phyloP scores from a whole-genome alignment of 1,284 basidiomycete species.

The Cryptococcus amylolentus region DNA sequence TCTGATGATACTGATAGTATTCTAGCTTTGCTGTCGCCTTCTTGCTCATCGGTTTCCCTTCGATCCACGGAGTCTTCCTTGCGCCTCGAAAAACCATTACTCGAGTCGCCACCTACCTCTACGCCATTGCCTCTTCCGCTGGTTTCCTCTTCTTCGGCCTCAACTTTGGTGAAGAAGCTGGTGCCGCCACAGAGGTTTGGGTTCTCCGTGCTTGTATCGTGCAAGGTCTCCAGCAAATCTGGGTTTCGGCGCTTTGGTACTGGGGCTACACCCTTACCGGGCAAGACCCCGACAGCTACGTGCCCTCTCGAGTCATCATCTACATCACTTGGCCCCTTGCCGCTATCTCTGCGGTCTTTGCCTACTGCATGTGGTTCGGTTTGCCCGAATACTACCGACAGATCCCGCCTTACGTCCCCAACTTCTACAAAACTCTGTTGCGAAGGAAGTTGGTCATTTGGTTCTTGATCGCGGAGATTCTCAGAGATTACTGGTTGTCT shows the following conservation, averaged over 20 bases:
- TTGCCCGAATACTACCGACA: conserved; percentile 66
- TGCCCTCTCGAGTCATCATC: conserved; percentile 54
- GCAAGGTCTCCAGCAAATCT: conserved; percentile 87
- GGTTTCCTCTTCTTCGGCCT: conserved; percentile 89
- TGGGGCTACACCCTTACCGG: conserved; percentile 78
- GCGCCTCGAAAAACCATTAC: conserved; percentile 64
- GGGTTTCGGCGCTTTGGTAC: conserved; percentile 86
- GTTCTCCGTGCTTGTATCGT: conserved; percentile 81
- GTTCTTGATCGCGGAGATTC: conserved; percentile 84
- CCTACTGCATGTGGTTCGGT: conserved; percentile 76
- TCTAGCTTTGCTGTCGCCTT: conserved; percentile 72
- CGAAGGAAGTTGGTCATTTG: conserved; percentile 84
- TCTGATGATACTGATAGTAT: neutral
- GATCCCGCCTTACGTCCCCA: conserved; percentile 86
- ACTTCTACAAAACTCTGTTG: conserved; percentile 81
- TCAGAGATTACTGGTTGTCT: conserved; percentile 89
- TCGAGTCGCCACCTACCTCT: conserved; percentile 76
- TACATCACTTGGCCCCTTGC: conserved; percentile 78
- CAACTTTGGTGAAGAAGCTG: conserved; percentile 93
- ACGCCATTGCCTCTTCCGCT: conserved; percentile 81
- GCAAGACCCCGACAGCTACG: conserved; percentile 39
- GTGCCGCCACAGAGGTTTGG: conserved; percentile 89
- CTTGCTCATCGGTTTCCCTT: conserved; percentile 82
- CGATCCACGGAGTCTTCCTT: conserved; percentile 62
- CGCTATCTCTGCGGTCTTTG: conserved; percentile 67